phyloP scores from a whole-genome alignment of 2,329 filamentous ascomycete species.

The Zasmidium angulare region DNA sequence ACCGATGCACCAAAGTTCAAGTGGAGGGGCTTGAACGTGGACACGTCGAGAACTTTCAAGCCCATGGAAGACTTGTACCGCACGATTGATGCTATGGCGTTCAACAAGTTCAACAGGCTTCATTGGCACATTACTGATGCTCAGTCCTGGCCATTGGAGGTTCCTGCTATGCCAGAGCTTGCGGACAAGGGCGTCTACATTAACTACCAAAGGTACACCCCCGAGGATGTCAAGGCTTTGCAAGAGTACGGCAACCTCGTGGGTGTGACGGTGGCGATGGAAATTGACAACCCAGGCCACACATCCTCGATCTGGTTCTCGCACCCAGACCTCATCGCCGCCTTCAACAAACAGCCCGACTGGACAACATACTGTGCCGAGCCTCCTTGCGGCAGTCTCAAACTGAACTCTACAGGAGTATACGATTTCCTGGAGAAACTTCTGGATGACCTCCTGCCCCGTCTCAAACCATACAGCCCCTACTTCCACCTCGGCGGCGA shows the following conservation, averaged over 20 bases:
- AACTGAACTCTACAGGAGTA: conserved; percentile 71
- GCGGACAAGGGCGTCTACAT: conserved; percentile 72
- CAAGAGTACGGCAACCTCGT: conserved; percentile 69
- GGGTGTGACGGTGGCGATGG: conserved; percentile 70
- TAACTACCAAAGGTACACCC: conserved; percentile 65
- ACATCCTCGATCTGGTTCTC: conserved; percentile 66
- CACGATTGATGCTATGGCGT: conserved; percentile 73
- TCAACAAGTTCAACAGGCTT: conserved; percentile 80
- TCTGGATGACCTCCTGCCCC: conserved; percentile 73
- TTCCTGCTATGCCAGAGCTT: conserved; percentile 71
- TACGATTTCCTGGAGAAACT: conserved; percentile 70
- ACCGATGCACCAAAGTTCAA: conserved; percentile 71
- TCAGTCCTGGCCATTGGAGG: conserved; percentile 82
- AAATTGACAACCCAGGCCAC: conserved; percentile 81
- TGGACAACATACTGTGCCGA: conserved; percentile 56
- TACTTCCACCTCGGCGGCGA: conserved; percentile 89
- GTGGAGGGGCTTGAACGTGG: conserved; percentile 78
- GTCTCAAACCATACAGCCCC: conserved; percentile 65
- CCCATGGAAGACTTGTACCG: conserved; percentile 66
- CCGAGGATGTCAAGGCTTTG: conserved; percentile 62
- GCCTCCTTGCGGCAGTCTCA: conserved; percentile 64
- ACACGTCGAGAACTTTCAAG: conserved; percentile 73
- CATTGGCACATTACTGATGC: conserved; percentile 81
- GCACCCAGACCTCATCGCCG: conserved; percentile 71
- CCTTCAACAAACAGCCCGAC: conserved; percentile 55